These are phyloP conservation scores for Drosera capensis DNA, from an alignment of 148 eudicot genomes.

Conservation along the genomic window DNA sequence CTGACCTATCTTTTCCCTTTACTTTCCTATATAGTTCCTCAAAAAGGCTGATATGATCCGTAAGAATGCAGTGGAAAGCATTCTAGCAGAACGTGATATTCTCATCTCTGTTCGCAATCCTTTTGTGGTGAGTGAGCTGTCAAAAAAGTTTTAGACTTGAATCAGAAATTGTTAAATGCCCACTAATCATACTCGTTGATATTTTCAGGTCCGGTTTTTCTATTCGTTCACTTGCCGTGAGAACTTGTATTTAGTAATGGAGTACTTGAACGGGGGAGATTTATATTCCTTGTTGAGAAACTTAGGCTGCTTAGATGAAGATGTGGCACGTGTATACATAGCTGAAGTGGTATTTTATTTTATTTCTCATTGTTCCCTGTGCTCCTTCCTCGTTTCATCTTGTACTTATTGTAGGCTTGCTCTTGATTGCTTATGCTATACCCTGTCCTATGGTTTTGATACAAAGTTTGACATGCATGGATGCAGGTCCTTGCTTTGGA, in stretches of 20 bases:
- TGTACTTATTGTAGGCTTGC: too few relatives aligned
- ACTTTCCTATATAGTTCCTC: too few relatives aligned
- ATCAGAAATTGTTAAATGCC: too few relatives aligned
- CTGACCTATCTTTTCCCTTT: too few relatives aligned
- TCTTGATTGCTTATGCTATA: too few relatives aligned
- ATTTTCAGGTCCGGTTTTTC: conserved; percentile 97
- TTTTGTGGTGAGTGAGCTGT: conserved; percentile 97
- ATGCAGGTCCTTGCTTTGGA: conserved; percentile 96
- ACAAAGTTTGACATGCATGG: background rate
- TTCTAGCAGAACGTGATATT: conserved; percentile 93
- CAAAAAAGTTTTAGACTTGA: too few relatives aligned
- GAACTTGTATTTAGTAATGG: conserved; percentile 97
- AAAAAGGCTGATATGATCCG: conserved; percentile 98
- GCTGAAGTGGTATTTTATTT: conserved; percentile 99
- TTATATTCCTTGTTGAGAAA: conserved; percentile 78
- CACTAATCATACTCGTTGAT: too few relatives aligned
- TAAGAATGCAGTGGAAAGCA: conserved; percentile 95
- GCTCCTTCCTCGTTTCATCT: too few relatives aligned
- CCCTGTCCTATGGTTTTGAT: too few relatives aligned
- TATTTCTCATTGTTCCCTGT: too few relatives aligned
- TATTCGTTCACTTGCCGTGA: conserved; percentile 98
- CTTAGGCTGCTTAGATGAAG: conserved; percentile 96
- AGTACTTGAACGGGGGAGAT: conserved; percentile 95
- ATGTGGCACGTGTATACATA: conserved; percentile 87
- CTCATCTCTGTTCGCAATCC: conserved; percentile 87